A percentile compares a stretch with the other conserved stretches of the same genome.
phyloP scores from a whole-genome alignment of 2,329 filamentous ascomycete species.

The Xylaria arbuscula region DNA sequence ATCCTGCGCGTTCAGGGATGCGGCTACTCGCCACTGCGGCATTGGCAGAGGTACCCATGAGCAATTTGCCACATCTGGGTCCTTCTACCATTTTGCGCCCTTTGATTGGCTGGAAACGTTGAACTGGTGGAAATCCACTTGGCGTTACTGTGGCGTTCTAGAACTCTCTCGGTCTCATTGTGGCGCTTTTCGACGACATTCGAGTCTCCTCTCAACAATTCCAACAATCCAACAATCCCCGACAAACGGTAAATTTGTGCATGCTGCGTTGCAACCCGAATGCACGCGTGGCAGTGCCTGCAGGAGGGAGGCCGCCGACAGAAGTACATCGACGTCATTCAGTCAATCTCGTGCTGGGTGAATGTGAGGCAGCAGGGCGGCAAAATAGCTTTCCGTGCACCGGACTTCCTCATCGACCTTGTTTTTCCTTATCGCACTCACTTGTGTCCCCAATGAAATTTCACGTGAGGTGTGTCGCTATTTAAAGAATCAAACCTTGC shows the following conservation, averaged over 20 bases:
- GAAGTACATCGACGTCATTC: constrained; percentile 4
- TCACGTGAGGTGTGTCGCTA: not conserved
- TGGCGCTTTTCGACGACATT: constrained; percentile 26
- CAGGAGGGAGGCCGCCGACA: constrained; percentile 10
- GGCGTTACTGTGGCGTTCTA: constrained; percentile 1
- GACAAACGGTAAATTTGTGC: not conserved
- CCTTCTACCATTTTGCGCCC: too few relatives aligned
- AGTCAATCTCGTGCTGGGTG: not conserved
- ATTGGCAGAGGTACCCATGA: not conserved
- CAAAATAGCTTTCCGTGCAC: not conserved
- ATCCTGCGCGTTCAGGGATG: constrained; percentile 3
- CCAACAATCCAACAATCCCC: not conserved
- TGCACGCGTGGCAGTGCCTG: not conserved
- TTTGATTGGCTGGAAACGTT: constrained; percentile 1
- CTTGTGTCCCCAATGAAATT: too few relatives aligned
- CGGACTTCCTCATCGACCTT: too few relatives aligned
- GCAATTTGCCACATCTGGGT: constrained; percentile 17
- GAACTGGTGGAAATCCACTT: not conserved
- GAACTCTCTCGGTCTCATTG: constrained; percentile 2
- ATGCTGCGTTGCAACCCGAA: constrained; percentile 1
- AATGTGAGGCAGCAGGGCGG: not conserved
- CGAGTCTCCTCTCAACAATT: constrained; percentile 12
- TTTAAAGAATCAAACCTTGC: not conserved
- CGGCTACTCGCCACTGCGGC: constrained; percentile 12
- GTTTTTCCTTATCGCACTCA: too few relatives aligned